Conservation (phyloP, 257 asterid genomes). For the Nicotiana noctiflora region DNA sequence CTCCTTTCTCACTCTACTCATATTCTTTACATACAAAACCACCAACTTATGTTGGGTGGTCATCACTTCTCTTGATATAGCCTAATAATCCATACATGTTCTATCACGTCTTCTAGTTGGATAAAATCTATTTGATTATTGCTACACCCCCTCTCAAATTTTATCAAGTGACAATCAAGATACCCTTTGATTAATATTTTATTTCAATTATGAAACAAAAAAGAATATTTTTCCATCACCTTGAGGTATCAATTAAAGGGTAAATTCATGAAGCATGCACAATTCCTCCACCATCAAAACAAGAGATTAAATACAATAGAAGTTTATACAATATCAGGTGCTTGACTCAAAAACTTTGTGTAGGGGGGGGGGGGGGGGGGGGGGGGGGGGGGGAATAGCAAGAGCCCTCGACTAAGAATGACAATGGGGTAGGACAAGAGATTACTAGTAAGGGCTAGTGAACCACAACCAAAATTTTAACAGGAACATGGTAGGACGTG, state of each 20-base stretch:
- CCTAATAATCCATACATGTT: background rate
- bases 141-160: background rate
- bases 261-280: background rate
- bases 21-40: background rate
- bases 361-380: too few relatives aligned
- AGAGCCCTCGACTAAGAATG: background rate
- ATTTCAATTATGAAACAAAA: background rate
- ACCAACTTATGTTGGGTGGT: background rate
- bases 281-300: background rate
- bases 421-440: background rate
- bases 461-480: background rate
- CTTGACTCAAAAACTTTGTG: background rate
- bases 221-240: background rate
- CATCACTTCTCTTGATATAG: background rate
- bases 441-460: background rate
- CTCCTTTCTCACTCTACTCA: background rate
- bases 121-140: background rate
- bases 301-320: background rate
- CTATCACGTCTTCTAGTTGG: background rate
- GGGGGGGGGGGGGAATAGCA: background rate
- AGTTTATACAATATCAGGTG: background rate
- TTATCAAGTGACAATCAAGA: background rate
- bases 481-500: background rate
- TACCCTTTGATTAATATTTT: background rate
- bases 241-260: background rate